These are phyloP conservation scores for Colletotrichum musae DNA, from an alignment of 2,329 filamentous ascomycete species.

Conservation along the genomic window DNA sequence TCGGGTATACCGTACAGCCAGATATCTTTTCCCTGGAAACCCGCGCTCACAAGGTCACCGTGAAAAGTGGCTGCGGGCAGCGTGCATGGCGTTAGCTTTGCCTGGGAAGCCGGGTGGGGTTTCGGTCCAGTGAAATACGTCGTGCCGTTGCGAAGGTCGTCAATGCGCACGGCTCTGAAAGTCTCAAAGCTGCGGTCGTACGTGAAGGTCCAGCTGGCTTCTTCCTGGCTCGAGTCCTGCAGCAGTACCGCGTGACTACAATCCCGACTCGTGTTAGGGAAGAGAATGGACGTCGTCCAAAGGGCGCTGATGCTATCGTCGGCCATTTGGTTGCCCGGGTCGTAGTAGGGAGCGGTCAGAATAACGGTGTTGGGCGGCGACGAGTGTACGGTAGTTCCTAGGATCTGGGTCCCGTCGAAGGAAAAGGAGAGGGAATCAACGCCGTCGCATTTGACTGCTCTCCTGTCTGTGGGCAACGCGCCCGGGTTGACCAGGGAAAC, in stretches of 20 bases:
- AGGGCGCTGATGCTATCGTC: constrained; percentile 80
- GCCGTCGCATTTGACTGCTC: constrained; percentile 83
- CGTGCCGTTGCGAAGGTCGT: constrained; percentile 81
- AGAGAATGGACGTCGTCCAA: constrained; percentile 90
- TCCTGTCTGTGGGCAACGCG: constrained; percentile 75
- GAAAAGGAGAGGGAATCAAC: constrained; percentile 84
- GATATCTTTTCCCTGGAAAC: constrained; percentile 79
- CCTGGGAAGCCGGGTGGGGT: constrained; percentile 64
- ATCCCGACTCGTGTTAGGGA: constrained; percentile 84
- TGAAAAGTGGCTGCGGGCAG: constrained; percentile 77
- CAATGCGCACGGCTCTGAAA: constrained; percentile 82
- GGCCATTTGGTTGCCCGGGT: constrained; percentile 75
- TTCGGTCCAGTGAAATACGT: constrained; percentile 84
- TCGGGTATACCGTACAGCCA: constrained; percentile 87
- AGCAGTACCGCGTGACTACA: constrained; percentile 84
- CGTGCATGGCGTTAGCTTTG: constrained; percentile 77
- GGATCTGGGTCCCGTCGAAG: constrained; percentile 81
- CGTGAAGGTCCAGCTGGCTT: constrained; percentile 82
- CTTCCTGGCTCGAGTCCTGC: constrained; percentile 71
- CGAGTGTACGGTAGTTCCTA: constrained; percentile 80
- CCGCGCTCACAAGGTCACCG: constrained; percentile 81
- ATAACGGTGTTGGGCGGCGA: constrained; percentile 80
- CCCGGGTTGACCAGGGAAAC: constrained; percentile 80
- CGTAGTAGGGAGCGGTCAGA: constrained; percentile 84
- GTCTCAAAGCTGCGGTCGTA: constrained; percentile 84